Conservation (phyloP, 2,329 filamentous ascomycete species). For the Phoma sp. region DNA sequence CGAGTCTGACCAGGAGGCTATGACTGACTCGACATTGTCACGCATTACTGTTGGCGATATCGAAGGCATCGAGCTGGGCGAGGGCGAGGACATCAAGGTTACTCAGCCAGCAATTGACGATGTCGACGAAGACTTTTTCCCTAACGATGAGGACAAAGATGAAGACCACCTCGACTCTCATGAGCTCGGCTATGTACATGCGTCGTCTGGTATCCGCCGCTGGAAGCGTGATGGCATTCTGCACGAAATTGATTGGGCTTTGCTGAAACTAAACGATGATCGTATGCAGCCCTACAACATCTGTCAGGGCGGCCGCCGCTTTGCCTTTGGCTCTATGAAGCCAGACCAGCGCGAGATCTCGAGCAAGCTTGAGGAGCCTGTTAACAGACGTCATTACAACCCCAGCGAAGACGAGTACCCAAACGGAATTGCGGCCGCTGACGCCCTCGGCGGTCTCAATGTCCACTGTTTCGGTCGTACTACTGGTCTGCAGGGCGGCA, state of each 20-base stretch:
- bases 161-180: constrained; percentile 82
- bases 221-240: constrained; percentile 72
- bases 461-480: constrained; percentile 92
- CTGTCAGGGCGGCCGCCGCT: constrained; percentile 62
- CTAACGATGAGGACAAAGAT: constrained; percentile 73
- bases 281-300: constrained; percentile 75
- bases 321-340: constrained; percentile 34
- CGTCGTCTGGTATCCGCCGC: constrained; percentile 86
- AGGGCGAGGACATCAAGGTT: constrained; percentile 78
- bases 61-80: constrained; percentile 74
- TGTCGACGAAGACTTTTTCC: constrained; percentile 81
- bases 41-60: constrained; percentile 67
- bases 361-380: constrained; percentile 41
- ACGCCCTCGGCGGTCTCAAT: constrained; percentile 71
- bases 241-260: constrained; percentile 95
- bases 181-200: constrained; percentile 81
- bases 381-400: constrained; percentile 42
- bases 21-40: constrained; percentile 37
- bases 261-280: constrained; percentile 78
- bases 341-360: constrained; percentile 39
- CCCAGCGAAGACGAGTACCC: constrained; percentile 56
- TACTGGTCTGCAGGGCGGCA: constrained; percentile 79
- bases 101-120: constrained; percentile 93
- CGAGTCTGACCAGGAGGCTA: constrained; percentile 37
- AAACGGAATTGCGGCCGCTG: constrained; percentile 63